Percentiles rank a stretch among this genome's conserved stretches.
These are phyloP conservation scores for Hysterium pulicare DNA, from an alignment of 2,329 filamentous ascomycete species.

Conservation along the genomic window DNA sequence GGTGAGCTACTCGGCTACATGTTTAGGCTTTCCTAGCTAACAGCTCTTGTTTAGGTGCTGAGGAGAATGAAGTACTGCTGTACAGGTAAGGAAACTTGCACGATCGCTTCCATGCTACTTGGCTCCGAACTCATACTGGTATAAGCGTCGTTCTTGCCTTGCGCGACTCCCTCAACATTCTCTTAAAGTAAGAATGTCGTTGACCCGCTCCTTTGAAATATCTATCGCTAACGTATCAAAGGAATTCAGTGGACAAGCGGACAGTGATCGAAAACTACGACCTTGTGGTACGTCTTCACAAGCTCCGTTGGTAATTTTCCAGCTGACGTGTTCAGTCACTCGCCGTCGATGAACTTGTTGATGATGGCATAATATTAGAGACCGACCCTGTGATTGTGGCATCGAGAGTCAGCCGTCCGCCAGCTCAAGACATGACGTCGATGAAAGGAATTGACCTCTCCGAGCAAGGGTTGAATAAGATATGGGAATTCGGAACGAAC, in stretches of 20 bases:
- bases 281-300: conserved; percentile 56
- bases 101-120: neutral
- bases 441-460: conserved; percentile 93
- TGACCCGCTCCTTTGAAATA: conserved; percentile 10
- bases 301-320: too few species aligned
- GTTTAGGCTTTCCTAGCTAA: conserved; percentile 58
- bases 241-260: conserved; percentile 94
- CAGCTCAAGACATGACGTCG: conserved; percentile 80
- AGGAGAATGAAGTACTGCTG: conserved; percentile 95
- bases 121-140: neutral
- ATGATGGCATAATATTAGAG: conserved; percentile 83
- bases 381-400: conserved; percentile 94
- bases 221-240: conserved; percentile 44
- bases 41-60: conserved; percentile 55
- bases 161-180: conserved; percentile 81
- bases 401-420: conserved; percentile 86
- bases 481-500: conserved; percentile 89
- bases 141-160: conserved; percentile 80
- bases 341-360: conserved; percentile 76
- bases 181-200: conserved; percentile 70
- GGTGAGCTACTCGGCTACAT: conserved; percentile 35
- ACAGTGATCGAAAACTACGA: conserved; percentile 99
- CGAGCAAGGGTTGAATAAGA: conserved; percentile 90
- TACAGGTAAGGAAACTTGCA: conserved; percentile 64
- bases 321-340: conserved; percentile 79